Conservation (phyloP, 768 basidiomycete genomes). For the Tephrocybe sp. region DNA sequence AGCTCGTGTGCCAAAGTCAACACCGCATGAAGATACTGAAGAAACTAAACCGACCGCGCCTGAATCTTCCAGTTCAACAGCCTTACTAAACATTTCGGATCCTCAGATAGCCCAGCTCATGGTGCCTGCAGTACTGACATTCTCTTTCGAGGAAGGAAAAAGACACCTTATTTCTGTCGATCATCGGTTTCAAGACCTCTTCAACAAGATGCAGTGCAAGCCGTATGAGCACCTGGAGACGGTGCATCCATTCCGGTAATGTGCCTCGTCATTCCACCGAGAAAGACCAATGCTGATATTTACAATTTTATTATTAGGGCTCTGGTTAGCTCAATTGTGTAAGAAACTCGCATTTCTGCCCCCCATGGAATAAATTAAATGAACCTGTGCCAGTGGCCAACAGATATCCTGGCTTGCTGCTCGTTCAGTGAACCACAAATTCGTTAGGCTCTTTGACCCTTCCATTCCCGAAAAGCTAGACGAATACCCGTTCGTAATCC, state of each 20-base stretch:
- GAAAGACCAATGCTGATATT: background rate
- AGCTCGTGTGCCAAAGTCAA: conserved; percentile 4
- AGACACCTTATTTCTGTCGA: conserved; percentile 66
- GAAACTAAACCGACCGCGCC: background rate
- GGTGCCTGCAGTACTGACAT: conserved; percentile 70
- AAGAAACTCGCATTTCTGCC: conserved; percentile 20
- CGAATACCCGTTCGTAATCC: conserved; percentile 40
- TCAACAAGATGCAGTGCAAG: conserved; percentile 62
- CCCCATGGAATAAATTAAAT: background rate
- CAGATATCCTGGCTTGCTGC: conserved; percentile 90
- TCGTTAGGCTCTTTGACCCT: conserved; percentile 72
- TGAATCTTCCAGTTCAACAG: conserved; percentile 6
- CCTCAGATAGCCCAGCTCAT: conserved; percentile 27
- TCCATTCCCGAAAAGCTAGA: conserved; percentile 65
- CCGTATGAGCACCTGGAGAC: conserved; percentile 74
- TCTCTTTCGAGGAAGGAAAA: conserved; percentile 77
- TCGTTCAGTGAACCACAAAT: conserved; percentile 76
- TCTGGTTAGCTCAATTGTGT: conserved; percentile 71
- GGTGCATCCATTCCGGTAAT: conserved; percentile 81
- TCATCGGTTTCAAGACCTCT: conserved; percentile 67
- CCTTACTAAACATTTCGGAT: conserved; percentile 3
- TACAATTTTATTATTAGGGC: conserved; percentile 40
- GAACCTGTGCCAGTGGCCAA: conserved; percentile 47
- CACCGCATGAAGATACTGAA: background rate
- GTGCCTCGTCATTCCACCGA: background rate